These are phyloP conservation scores for Leccinum rimulosum DNA, from an alignment of 768 basidiomycete genomes.

Conservation along the genomic window DNA sequence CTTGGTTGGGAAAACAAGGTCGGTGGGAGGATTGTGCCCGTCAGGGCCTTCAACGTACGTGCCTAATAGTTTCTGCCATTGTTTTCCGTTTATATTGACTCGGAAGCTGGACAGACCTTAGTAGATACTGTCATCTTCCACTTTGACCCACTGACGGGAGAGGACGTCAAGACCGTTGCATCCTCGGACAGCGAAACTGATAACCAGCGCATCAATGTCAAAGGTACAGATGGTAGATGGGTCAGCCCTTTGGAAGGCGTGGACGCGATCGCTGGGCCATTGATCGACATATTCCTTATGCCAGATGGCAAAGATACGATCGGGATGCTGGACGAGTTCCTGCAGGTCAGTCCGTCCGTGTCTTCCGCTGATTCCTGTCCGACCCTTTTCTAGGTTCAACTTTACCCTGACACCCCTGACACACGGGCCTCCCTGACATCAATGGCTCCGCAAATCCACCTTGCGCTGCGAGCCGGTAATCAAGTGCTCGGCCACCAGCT, in stretches of 20 bases:
- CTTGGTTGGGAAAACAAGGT: conserved; percentile 61
- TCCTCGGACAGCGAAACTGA: conserved; percentile 7
- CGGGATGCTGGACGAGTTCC: conserved; percentile 69
- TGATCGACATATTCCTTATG: conserved; percentile 59
- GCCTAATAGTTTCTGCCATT: background rate
- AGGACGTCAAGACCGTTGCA: conserved; percentile 40
- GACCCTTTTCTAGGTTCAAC: conserved; percentile 43
- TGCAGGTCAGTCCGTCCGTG: conserved; percentile 52
- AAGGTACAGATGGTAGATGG: conserved; percentile 13
- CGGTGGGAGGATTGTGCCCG: conserved; percentile 55
- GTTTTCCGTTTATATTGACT: conserved; percentile 9
- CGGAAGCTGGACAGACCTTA: conserved; percentile 40
- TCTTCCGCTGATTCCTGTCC: background rate
- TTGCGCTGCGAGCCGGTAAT: conserved; percentile 52
- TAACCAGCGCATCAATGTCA: background rate
- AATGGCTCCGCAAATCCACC: conserved; percentile 46
- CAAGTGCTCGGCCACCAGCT: conserved; percentile 61
- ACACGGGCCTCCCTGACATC: conserved; percentile 44
- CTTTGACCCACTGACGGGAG: conserved; percentile 76
- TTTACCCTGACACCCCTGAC: conserved; percentile 61
- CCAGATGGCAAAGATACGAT: conserved; percentile 47
- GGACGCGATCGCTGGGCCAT: conserved; percentile 57
- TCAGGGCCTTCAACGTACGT: conserved; percentile 69
- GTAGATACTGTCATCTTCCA: conserved; percentile 77
- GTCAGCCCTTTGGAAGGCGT: conserved; percentile 51